Evolutionary conservation across 768 basidiomycete species (phyloP), one percentile per base, ranked within the genome.

Genomic region (Calocera viscosa): DNA sequence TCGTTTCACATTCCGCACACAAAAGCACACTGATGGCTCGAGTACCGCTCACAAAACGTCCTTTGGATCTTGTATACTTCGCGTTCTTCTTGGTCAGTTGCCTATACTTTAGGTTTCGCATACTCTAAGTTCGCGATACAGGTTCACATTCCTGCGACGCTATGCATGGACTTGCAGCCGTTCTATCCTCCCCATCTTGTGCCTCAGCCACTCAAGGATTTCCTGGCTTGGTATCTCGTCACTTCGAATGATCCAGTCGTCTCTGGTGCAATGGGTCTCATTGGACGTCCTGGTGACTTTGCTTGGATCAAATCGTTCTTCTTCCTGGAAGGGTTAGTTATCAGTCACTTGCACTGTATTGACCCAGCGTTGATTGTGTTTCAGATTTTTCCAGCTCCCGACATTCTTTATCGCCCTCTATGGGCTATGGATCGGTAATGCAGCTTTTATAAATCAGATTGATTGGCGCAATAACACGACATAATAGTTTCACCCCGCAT

Each of bases 321-420:
- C 16, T 73, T 75, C n/a, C 74, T 87, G 3, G 87, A 89, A 75
- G 76, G 75, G 87, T 89, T 71, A 67, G 86, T 70, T 1, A 22
- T 65, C 19, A 30, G 38, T n/a, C 19, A 40, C 39, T 28, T 19
- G 32, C 32, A 0, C 12, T 49, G n/a, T 1, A 10, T 53, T 34
- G 39, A 2, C 22, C 28, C 22, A 22, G 16, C 40, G 41, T 3
- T 32, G 5, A 35, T 43, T 11, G 28, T 49, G 33, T 65, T 65
- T 19, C 53, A 87, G 86, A 17, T 68, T 83, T 63, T 87, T 89
- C 74, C 91, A 92, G 72, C 75, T 91, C 0, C 92, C 92, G 0
- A 81, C 86, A 0, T 92, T 92, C 73, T 70, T 91, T 49, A 67
- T 92, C n/a, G 89, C 87, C 14, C 80, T 83, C 49, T 77, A 77